A percentile compares a stretch with the other conserved stretches of the same genome.
phyloP scores from a whole-genome alignment of 192 early-diverging fungal species.

The Dispira parvispora region DNA sequence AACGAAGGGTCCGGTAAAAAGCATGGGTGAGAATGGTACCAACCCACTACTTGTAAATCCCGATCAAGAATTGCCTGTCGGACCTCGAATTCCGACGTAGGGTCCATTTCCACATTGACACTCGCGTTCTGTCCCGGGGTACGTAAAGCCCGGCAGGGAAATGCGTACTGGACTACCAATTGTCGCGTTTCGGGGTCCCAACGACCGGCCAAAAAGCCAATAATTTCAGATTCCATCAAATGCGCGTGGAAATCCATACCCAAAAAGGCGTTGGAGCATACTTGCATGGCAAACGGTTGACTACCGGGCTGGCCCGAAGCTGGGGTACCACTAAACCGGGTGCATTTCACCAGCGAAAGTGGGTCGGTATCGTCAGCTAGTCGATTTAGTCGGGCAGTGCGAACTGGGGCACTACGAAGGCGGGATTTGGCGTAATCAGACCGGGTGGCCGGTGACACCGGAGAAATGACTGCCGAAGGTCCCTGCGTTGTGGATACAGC shows the following conservation, averaged over 20 bases:
- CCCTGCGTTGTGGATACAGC: neutral
- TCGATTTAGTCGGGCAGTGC: constrained; percentile 13
- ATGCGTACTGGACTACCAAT: constrained; percentile 44
- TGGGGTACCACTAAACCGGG: constrained; percentile 51
- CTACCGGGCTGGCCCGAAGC: constrained; percentile 41
- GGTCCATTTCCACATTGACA: constrained; percentile 83
- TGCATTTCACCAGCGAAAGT: constrained; percentile 69
- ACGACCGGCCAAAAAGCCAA: constrained; percentile 70
- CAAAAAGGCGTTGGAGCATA: constrained; percentile 57
- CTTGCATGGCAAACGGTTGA: constrained; percentile 64
- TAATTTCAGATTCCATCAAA: constrained; percentile 71
- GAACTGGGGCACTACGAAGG: constrained; percentile 28
- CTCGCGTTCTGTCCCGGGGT: constrained; percentile 42
- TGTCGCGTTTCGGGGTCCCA: constrained; percentile 39
- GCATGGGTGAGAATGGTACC: constrained; percentile 91
- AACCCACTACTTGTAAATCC: constrained; percentile 70
- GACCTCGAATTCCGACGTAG: constrained; percentile 55
- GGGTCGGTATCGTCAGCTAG: constrained; percentile 33
- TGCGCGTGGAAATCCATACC: constrained; percentile 93
- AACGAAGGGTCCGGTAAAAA: constrained; percentile 74
- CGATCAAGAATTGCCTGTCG: constrained; percentile 50
- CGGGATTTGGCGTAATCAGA: constrained; percentile 35
- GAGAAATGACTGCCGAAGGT: neutral
- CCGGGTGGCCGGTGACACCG: constrained; percentile 15
- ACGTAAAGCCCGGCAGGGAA: constrained; percentile 59